Percentiles rank a stretch among this genome's conserved stretches.
Evolutionary conservation across 2,329 filamentous ascomycete species (phyloP).

Genomic region (Myriosclerotinia scirpicola): DNA sequence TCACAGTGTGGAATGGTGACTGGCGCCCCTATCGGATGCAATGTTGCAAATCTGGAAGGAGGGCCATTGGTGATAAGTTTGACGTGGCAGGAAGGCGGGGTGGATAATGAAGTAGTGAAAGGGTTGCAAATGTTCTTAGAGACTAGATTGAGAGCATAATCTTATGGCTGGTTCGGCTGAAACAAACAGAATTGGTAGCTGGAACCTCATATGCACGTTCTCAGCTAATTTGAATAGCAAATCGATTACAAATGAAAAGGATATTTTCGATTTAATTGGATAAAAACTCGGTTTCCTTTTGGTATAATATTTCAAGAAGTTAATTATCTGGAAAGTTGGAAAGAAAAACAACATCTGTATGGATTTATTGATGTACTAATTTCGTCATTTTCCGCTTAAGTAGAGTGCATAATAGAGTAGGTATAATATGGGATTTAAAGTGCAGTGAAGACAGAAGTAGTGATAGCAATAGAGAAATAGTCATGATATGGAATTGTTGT

Average conservation of each 20-base stretch:
- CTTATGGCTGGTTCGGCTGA: too few relatives aligned
- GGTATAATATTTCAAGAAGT: background rate
- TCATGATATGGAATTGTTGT: too few relatives aligned
- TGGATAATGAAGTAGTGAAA: constrained; percentile 28
- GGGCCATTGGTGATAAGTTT: constrained; percentile 30
- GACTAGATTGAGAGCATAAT: background rate
- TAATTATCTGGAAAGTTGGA: background rate
- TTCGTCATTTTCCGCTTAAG: too few relatives aligned
- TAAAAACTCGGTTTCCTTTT: too few relatives aligned
- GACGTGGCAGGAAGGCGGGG: constrained; percentile 31
- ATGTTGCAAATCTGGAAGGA: constrained; percentile 24
- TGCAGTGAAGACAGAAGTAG: too few relatives aligned
- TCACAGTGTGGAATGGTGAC: constrained; percentile 31
- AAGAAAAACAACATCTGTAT: background rate
- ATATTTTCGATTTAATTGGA: background rate
- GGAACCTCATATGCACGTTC: background rate
- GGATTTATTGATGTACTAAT: too few relatives aligned
- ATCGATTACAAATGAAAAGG: background rate
- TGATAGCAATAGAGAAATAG: too few relatives aligned
- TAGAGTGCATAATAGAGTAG: too few relatives aligned
- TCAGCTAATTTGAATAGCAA: background rate
- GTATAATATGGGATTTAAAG: too few relatives aligned
- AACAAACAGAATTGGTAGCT: background rate
- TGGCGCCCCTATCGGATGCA: constrained; percentile 29
- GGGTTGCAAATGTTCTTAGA: constrained; percentile 16